These are phyloP conservation scores for Pseudoturritis turrita DNA, from an alignment of 345 rosid genomes.

Conservation along the genomic window DNA sequence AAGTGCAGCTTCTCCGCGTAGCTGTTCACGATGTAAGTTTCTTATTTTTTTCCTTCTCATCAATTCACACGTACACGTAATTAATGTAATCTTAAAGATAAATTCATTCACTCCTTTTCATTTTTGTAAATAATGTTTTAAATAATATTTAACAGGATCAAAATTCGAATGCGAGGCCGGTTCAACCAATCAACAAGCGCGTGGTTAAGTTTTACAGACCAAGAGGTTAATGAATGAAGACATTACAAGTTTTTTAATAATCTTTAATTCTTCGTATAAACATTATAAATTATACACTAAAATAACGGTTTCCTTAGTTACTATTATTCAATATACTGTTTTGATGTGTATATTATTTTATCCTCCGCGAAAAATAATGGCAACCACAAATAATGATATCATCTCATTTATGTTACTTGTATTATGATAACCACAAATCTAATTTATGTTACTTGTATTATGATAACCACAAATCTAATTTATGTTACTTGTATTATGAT, in stretches of 20 bases:
- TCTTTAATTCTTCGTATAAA: neutral
- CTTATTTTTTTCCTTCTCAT: neutral
- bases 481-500: neutral
- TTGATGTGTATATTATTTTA: neutral
- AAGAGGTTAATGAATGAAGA: neutral
- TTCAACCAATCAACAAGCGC: conserved; percentile 26
- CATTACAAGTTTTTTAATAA: neutral
- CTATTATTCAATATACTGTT: neutral
- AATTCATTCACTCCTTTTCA: neutral
- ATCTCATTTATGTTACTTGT: neutral
- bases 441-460: neutral
- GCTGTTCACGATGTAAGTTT: conserved; percentile 77
- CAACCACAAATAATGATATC: neutral
- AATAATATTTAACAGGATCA: conserved; percentile 6
- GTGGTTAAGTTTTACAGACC: conserved; percentile 16
- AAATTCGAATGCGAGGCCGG: conserved; percentile 25
- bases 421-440: neutral
- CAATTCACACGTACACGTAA: neutral
- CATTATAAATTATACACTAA: neutral
- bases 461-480: neutral
- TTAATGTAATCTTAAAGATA: neutral
- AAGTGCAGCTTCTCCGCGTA: conserved; percentile 63
- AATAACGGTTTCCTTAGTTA: neutral
- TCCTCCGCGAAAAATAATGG: neutral
- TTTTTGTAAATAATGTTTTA: neutral